phyloP scores from a whole-genome alignment of 164 flowering plant species.

The Aristolochia fimbriata region DNA sequence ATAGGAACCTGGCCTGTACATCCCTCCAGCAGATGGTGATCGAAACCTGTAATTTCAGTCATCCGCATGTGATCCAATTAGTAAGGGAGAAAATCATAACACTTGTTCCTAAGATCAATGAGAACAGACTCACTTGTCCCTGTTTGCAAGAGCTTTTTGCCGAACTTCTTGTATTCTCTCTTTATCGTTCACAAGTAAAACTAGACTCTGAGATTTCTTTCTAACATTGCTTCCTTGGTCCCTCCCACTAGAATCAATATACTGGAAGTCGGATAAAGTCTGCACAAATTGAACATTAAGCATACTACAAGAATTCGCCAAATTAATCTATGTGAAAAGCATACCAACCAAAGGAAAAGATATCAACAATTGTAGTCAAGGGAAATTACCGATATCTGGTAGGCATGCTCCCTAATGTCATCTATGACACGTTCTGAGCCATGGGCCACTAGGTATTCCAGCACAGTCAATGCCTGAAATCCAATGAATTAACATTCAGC shows the following conservation, averaged over 20 bases:
- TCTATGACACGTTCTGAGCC: slow-evolving; percentile 97
- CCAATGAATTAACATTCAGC: slow-evolving; percentile 9
- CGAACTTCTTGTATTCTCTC: slow-evolving; percentile 83
- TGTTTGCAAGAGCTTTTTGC: slow-evolving; percentile 76
- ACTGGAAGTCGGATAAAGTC: slow-evolving; percentile 89
- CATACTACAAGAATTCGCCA: background rate
- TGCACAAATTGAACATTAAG: slow-evolving; percentile 16
- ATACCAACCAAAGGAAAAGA: background rate
- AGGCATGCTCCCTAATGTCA: slow-evolving; percentile 85
- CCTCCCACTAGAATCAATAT: slow-evolving; percentile 90
- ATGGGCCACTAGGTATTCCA: slow-evolving; percentile 90
- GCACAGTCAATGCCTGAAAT: slow-evolving; percentile 75
- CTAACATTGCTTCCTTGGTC: slow-evolving; percentile 96
- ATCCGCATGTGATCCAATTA: background rate
- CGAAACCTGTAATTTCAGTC: slow-evolving; percentile 40
- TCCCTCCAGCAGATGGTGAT: slow-evolving; percentile 53
- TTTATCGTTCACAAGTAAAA: slow-evolving; percentile 79
- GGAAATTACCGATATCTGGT: slow-evolving; percentile 76
- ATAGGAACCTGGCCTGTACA: slow-evolving; percentile 59
- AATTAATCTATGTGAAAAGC: too few species aligned
- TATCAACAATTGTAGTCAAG: background rate
- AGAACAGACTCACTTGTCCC: slow-evolving; percentile 70
- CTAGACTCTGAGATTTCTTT: slow-evolving; percentile 92
- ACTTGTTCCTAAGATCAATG: background rate
- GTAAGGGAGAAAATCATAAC: background rate